phyloP scores from a whole-genome alignment of 2,329 filamentous ascomycete genomes.

The Taxawa tesnikishii region DNA sequence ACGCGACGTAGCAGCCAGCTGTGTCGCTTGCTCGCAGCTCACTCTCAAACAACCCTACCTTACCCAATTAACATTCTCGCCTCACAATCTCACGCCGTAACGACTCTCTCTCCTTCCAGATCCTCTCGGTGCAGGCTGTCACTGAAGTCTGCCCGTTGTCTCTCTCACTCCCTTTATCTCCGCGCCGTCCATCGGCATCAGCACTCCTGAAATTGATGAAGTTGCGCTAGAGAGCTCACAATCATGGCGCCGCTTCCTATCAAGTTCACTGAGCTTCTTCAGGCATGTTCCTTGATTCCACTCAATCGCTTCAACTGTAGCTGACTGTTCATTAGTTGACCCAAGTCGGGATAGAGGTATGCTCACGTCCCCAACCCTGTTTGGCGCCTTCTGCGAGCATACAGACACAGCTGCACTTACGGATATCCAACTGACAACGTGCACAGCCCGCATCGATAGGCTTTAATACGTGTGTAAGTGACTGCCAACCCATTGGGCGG shows the following conservation, averaged over 20 bases:
- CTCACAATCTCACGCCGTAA: slow-evolving; percentile 13
- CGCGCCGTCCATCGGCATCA: background rate
- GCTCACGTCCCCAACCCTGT: too few species aligned
- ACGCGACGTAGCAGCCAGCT: too few species aligned
- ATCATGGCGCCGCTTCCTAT: slow-evolving; percentile 66
- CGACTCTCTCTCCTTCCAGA: slow-evolving; percentile 19
- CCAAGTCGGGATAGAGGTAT: background rate
- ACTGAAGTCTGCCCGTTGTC: slow-evolving; percentile 2
- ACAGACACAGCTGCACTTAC: slow-evolving; percentile 11
- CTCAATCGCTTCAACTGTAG: slow-evolving; percentile 5
- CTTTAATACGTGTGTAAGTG: slow-evolving; percentile 74
- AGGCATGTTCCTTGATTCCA: slow-evolving; percentile 36
- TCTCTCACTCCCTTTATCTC: background rate
- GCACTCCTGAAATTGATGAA: slow-evolving; percentile 10
- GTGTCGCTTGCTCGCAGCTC: background rate
- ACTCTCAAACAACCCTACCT: background rate
- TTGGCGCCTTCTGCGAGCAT: too few species aligned
- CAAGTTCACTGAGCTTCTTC: slow-evolving; percentile 84
- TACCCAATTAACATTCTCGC: slow-evolving; percentile 1
- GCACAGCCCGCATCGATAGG: slow-evolving; percentile 57
- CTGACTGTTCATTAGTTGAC: slow-evolving; percentile 9
- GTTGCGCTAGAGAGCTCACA: slow-evolving; percentile 5
- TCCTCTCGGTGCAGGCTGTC: slow-evolving; percentile 9
- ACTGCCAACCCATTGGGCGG: slow-evolving; percentile 8
- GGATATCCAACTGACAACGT: slow-evolving; percentile 3